Conservation (phyloP, 2,329 filamentous ascomycete genomes). For the Clonostachys sp. region DNA sequence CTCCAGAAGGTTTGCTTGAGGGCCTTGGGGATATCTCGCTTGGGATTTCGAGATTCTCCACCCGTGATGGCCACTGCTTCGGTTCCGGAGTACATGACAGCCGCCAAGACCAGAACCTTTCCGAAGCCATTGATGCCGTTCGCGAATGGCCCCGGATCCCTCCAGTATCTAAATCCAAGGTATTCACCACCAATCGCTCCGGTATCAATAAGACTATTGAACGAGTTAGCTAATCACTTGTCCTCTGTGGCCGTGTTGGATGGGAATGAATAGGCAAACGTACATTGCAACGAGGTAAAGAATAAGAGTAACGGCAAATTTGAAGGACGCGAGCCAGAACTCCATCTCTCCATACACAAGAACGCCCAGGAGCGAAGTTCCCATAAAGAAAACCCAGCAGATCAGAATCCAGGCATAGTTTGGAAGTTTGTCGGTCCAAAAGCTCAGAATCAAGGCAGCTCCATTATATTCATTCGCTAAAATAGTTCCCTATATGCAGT, state of each 20-base stretch:
- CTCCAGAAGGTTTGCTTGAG: constrained; percentile 14
- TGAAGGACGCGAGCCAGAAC: constrained; percentile 5
- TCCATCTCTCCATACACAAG: constrained; percentile 8
- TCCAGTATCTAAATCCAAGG: constrained; percentile 6
- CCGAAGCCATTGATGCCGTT: constrained; percentile 8
- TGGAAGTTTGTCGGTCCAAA: constrained; percentile 4
- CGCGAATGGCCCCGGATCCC: constrained; percentile 1
- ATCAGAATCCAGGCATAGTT: constrained; percentile 7
- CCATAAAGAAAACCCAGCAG: constrained; percentile 6
- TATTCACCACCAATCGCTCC: constrained; percentile 12
- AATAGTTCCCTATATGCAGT: constrained; percentile 4
- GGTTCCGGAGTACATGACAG: constrained; percentile 7
- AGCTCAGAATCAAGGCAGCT: background rate
- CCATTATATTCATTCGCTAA: constrained; percentile 1
- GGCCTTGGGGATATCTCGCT: constrained; percentile 27
- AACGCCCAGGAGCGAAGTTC: constrained; percentile 6
- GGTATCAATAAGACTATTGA: constrained; percentile 6
- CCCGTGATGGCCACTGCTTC: constrained; percentile 12
- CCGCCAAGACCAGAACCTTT: constrained; percentile 5
- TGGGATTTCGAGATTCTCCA: constrained; percentile 31
- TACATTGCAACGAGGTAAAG: background rate
- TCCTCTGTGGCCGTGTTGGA: background rate
- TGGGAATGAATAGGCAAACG: background rate
- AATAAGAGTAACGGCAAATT: background rate
- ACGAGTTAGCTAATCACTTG: no score